Evolutionary conservation across 768 basidiomycete genomes (phyloP).

Genomic region (Amanita rubescens): DNA sequence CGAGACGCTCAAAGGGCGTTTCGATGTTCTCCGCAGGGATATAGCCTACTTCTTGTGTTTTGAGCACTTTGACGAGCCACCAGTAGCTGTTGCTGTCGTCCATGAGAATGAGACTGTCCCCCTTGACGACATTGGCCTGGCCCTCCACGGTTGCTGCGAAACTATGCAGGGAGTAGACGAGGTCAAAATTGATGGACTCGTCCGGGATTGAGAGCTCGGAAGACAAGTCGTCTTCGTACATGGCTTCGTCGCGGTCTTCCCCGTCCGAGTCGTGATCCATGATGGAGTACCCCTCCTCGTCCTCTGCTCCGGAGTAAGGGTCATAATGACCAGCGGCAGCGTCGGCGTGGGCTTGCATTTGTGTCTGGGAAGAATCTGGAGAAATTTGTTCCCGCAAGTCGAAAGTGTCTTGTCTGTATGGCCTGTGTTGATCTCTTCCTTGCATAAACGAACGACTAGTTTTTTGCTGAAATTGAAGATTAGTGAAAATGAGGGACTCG

Average conservation of each 20-base stretch:
- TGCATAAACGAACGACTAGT: neutral
- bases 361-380: constrained; percentile 28
- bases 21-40: constrained; percentile 99
- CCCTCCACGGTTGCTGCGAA: constrained; percentile 98
- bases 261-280: constrained; percentile 24
- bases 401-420: constrained; percentile 49
- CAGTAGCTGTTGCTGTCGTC: constrained; percentile 99
- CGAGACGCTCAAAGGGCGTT: constrained; percentile 94
- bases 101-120: constrained; percentile 92
- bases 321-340: constrained; percentile 19
- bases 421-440: neutral
- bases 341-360: constrained; percentile 38
- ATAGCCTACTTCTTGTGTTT: constrained; percentile 98
- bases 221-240: constrained; percentile 71
- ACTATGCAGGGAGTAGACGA: constrained; percentile 90
- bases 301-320: neutral
- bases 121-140: constrained; percentile 97
- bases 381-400: constrained; percentile 65
- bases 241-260: constrained; percentile 78
- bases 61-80: constrained; percentile 99
- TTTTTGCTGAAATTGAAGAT: neutral
- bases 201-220: constrained; percentile 84
- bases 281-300: neutral
- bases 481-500: neutral
- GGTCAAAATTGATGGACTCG: constrained; percentile 88